phyloP scores from a whole-genome alignment of 768 basidiomycete species.

The Hemileccinum rubropunctum region DNA sequence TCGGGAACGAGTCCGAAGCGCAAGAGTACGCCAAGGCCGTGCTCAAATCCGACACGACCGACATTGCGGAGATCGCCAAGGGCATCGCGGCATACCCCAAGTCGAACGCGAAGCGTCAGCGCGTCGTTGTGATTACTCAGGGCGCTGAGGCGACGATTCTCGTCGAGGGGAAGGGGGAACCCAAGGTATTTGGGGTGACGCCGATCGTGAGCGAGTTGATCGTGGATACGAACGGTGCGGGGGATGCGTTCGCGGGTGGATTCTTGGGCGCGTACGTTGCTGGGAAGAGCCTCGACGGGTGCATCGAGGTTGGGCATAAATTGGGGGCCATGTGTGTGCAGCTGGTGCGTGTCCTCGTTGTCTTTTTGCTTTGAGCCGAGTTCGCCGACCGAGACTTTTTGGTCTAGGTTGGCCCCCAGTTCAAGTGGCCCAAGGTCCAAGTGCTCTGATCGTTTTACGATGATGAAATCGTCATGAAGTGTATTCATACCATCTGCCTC shows the following conservation, averaged over 20 bases:
- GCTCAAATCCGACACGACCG: conserved; percentile 62
- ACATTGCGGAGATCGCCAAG: conserved; percentile 67
- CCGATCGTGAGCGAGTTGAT: conserved; percentile 61
- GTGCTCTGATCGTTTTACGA: conserved; percentile 31
- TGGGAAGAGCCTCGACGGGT: conserved; percentile 76
- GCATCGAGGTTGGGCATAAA: conserved; percentile 83
- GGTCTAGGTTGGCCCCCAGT: conserved; percentile 52
- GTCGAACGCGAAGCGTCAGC: conserved; percentile 69
- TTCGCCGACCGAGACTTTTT: not conserved
- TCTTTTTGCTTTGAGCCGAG: not conserved
- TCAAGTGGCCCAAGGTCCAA: conserved; percentile 54
- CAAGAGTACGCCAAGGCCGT: conserved; percentile 77
- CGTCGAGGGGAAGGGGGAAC: conserved; percentile 53
- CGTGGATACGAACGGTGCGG: conserved; percentile 97
- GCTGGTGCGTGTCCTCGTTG: conserved; percentile 47
- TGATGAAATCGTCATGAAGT: not conserved
- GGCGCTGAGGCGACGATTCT: conserved; percentile 78
- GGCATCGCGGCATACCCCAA: conserved; percentile 76
- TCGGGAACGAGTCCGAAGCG: conserved; percentile 97
- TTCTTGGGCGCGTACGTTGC: conserved; percentile 84
- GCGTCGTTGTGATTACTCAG: conserved; percentile 88
- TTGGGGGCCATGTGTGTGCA: conserved; percentile 84
- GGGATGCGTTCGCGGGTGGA: conserved; percentile 96
- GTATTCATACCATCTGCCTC: conserved; percentile 9
- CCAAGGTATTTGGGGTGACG: conserved; percentile 57